These are phyloP conservation scores for Pseudogymnoascus sp. DNA, from an alignment of 2,329 filamentous ascomycete species.

Conservation along the genomic window DNA sequence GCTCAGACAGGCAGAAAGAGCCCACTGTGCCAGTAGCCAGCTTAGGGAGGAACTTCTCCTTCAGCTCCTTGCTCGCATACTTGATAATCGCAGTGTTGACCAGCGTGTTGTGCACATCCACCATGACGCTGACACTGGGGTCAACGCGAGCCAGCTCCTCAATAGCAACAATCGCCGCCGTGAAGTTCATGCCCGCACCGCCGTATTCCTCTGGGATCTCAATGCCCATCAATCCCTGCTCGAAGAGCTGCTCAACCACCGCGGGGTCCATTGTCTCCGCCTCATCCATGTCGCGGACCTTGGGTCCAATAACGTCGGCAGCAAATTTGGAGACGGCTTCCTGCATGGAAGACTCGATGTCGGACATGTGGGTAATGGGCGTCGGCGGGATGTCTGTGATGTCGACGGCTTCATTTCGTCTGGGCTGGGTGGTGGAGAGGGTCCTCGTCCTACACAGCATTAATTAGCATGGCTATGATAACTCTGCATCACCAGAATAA, in stretches of 20 bases:
- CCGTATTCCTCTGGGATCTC: conserved; percentile 97
- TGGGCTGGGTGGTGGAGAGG: conserved; percentile 52
- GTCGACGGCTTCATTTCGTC: conserved; percentile 46
- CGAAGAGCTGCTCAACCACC: conserved; percentile 87
- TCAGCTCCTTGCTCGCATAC: conserved; percentile 66
- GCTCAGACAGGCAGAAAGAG: conserved; percentile 89
- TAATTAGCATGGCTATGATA: conserved; percentile 1
- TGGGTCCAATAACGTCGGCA: conserved; percentile 77
- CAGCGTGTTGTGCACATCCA: conserved; percentile 96
- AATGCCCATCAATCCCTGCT: conserved; percentile 94
- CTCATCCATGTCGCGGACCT: conserved; percentile 96
- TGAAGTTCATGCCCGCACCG: conserved; percentile 98
- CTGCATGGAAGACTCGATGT: conserved; percentile 80
- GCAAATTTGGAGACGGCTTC: conserved; percentile 89
- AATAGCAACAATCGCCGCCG: conserved; percentile 87
- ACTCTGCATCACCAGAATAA: not conserved
- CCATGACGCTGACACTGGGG: conserved; percentile 87
- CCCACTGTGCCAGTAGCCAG: conserved; percentile 83
- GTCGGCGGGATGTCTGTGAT: conserved; percentile 76
- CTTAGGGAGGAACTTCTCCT: conserved; percentile 82
- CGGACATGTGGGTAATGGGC: conserved; percentile 85
- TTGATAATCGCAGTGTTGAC: conserved; percentile 90
- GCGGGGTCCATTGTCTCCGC: conserved; percentile 83
- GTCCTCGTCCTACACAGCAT: conserved; percentile 34
- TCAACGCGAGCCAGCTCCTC: conserved; percentile 93